Evolutionary conservation across 1,284 basidiomycete genomes (phyloP).

Genomic region (Xanthoconium separans): DNA sequence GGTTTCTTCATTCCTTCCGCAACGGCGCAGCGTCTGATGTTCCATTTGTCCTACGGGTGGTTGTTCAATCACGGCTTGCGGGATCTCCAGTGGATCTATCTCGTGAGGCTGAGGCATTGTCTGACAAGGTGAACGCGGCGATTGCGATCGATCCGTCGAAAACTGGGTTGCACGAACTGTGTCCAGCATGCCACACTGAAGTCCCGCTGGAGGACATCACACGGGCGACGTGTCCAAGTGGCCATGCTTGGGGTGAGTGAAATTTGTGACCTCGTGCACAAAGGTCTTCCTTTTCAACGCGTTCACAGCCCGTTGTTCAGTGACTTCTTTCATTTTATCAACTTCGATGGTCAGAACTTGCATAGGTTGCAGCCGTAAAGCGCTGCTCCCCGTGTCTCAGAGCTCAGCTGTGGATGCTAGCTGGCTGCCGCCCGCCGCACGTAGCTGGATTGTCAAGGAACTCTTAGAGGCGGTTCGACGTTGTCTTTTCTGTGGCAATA

Average conservation of each 20-base stretch:
- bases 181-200: constrained; percentile 64
- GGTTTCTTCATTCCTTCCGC: constrained; percentile 12
- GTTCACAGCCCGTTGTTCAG: constrained; percentile 60
- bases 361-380: constrained; percentile 68
- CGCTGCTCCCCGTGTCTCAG: constrained; percentile 53
- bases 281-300: constrained; percentile 18
- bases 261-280: constrained; percentile 22
- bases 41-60: constrained; percentile 55
- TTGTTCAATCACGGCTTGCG: constrained; percentile 52
- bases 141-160: constrained; percentile 31
- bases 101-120: constrained; percentile 49
- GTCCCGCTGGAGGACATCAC: constrained; percentile 58
- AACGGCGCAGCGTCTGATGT: constrained; percentile 48
- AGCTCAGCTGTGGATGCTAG: constrained; percentile 25
- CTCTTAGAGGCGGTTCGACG: constrained; percentile 60
- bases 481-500: constrained; percentile 67
- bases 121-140: constrained; percentile 37
- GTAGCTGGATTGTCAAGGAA: constrained; percentile 63
- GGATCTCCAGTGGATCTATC: constrained; percentile 50
- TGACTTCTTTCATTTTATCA: constrained; percentile 69
- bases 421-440: constrained; percentile 46
- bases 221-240: constrained; percentile 59
- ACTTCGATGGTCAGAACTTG: constrained; percentile 69
- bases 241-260: constrained; percentile 63
- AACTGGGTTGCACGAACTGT: constrained; percentile 51